Base-by-base conservation (phyloP, 768 basidiomycete genomes). In the Lentinula sp. region DNA sequence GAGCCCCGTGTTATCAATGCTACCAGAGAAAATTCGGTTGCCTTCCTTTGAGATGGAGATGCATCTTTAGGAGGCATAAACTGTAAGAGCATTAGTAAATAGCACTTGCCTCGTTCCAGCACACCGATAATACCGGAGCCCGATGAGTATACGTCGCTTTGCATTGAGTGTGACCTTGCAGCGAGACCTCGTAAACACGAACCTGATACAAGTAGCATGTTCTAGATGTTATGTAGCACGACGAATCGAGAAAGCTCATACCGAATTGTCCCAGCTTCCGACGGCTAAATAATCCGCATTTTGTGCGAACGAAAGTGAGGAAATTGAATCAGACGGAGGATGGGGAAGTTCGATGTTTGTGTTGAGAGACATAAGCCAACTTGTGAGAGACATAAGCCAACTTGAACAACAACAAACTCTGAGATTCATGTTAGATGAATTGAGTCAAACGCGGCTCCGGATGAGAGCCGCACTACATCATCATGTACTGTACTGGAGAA, bases 251-350 rank as follows among this genome's bases (percentile, higher is more conserved):
- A 58, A 62, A 53, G n/a, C 16, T 73, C 84, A 40, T 65, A 94
- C 94, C 73, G 91, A 91, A 70, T 93, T 95, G 69, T 92, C 91
- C 96, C 96, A 98, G 66, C 88, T 90, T 59, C 86, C 94, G 11
- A 95, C 95, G 9, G 95, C 94, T 31, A 98, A 80, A 69, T 92
- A 90, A 70, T 96, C 93, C 6, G 89, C 89, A 13, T 84, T 87
- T 4, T 89, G 84, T 0, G 91, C 94, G 75, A 95, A 98, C 1
- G 89, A 75, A 52, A 98, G 73, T 1, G 86, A 84, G 1, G 93
- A 95, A 63, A 96, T 91, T 11, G 92, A 92, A 70, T 98, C 96
- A 9, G 83, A 70, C 3, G 93, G 93, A 0, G 91, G 88, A 61
- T 94, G 87, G 4, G 79, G 70, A 46, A 96, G 82, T 66, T 94